Conservation (phyloP, 805 yeast genomes). For the Ogataea pignaliae region DNA sequence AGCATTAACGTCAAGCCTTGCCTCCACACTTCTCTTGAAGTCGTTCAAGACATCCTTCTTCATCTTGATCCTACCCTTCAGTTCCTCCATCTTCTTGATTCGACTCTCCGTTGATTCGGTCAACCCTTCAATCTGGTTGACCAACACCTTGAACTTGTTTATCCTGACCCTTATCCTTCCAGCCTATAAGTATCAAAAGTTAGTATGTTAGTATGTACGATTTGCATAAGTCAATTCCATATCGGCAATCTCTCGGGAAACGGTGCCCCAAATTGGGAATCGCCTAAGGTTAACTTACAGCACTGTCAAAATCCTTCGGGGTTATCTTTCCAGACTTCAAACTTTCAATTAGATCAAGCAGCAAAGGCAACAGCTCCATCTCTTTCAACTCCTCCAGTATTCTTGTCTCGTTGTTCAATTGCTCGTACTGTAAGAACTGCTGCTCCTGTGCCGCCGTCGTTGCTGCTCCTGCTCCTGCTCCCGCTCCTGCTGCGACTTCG, state of each 20-base stretch:
- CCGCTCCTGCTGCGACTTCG: no score
- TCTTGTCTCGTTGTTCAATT: slow-evolving; percentile 16
- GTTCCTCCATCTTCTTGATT: slow-evolving; percentile 29
- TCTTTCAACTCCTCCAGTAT: slow-evolving; percentile 29
- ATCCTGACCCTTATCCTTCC: slow-evolving; percentile 43
- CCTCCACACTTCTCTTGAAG: slow-evolving; percentile 18
- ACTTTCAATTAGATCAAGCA: slow-evolving; percentile 37
- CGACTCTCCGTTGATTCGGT: slow-evolving; percentile 38
- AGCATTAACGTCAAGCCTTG: neutral
- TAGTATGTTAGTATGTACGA: slow-evolving; percentile 4
- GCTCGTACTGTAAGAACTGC: slow-evolving; percentile 13
- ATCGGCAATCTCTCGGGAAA: no score
- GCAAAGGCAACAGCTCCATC: slow-evolving; percentile 36
- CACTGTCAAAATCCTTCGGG: slow-evolving; percentile 37
- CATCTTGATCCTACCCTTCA: slow-evolving; percentile 28
- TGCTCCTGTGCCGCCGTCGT: slow-evolving; percentile 3
- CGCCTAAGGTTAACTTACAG: no score
- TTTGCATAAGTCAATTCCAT: no score
- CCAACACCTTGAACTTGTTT: slow-evolving; percentile 29
- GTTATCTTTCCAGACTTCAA: slow-evolving; percentile 35
- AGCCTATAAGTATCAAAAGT: slow-evolving; percentile 28
- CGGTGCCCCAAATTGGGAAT: no score
- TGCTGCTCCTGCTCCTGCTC: no score
- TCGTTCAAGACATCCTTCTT: slow-evolving; percentile 24
- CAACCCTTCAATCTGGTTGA: slow-evolving; percentile 42